A percentile compares a stretch with the other conserved stretches of the same genome.
Evolutionary conservation across 2,329 filamentous ascomycete genomes (phyloP).

Genomic region (Trichoderma gracile): DNA sequence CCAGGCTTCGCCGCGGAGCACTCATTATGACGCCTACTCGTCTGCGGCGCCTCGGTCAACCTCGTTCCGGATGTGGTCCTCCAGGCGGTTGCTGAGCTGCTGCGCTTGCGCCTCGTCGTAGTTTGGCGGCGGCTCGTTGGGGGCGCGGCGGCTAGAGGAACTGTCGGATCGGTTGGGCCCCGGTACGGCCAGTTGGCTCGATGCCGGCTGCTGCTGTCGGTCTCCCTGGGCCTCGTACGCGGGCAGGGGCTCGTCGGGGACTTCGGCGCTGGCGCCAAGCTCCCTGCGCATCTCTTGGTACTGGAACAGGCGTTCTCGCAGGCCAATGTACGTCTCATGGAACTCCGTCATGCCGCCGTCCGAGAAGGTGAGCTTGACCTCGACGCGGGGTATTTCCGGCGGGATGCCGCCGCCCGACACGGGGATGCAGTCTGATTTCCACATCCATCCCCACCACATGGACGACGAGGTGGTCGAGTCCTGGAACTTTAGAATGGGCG

Average conservation of each 20-base stretch:
- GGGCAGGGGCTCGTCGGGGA: constrained; percentile 84
- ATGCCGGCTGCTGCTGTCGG: constrained; percentile 28
- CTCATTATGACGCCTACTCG: constrained; percentile 14
- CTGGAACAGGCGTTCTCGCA: constrained; percentile 81
- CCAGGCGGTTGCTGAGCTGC: constrained; percentile 57
- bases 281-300: constrained; percentile 74
- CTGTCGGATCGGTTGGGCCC: constrained; percentile 40
- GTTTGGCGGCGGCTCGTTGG: constrained; percentile 80
- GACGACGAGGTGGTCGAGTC: constrained; percentile 79
- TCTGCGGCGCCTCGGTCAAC: constrained; percentile 57
- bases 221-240: constrained; percentile 69
- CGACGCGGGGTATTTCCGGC: constrained; percentile 68
- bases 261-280: constrained; percentile 61
- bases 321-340: constrained; percentile 75
- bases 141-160: constrained; percentile 44
- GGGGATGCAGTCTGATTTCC: constrained; percentile 77
- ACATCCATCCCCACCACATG: constrained; percentile 92
- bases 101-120: constrained; percentile 90
- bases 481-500: constrained; percentile 81
- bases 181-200: constrained; percentile 32
- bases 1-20: constrained; percentile 19
- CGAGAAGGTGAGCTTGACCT: constrained; percentile 85
- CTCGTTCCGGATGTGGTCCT: constrained; percentile 73
- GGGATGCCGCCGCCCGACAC: constrained; percentile 83
- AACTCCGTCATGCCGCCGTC: constrained; percentile 96